Evolutionary conservation across 495 filamentous ascomycete genomes (phyloP).

Genomic region (Ascobolus immersus): DNA sequence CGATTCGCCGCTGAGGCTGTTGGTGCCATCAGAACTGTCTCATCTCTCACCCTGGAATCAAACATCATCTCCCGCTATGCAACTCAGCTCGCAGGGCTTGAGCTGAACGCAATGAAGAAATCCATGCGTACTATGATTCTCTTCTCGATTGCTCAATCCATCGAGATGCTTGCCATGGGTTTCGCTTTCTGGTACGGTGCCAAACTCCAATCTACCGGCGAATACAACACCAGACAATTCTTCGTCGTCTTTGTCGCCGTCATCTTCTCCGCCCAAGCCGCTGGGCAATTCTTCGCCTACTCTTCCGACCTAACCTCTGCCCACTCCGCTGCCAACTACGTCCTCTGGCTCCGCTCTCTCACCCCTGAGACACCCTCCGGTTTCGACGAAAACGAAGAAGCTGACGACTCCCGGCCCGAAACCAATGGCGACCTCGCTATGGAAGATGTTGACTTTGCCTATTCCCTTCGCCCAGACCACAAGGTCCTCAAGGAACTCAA

Average conservation of each 20-base stretch:
- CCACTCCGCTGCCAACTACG: constrained; percentile 22
- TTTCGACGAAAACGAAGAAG: background rate
- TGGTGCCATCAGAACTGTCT: constrained; percentile 29
- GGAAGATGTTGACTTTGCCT: constrained; percentile 30
- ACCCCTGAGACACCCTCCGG: background rate
- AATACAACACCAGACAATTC: constrained; percentile 24
- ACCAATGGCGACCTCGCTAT: constrained; percentile 25
- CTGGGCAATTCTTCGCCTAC: constrained; percentile 28
- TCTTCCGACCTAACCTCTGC: constrained; percentile 23
- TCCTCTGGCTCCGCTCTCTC: constrained; percentile 18
- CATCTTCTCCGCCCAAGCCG: constrained; percentile 29
- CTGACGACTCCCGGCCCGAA: constrained; percentile 1
- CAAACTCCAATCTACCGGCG: constrained; percentile 24
- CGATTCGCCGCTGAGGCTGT: constrained; percentile 28
- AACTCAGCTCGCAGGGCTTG: constrained; percentile 15
- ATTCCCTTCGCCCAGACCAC: constrained; percentile 31
- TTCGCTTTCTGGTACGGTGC: constrained; percentile 35
- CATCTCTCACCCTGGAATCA: constrained; percentile 22
- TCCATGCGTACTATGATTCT: constrained; percentile 10
- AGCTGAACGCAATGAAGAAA: constrained; percentile 16
- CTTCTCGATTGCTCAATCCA: constrained; percentile 15
- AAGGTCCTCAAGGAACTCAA: constrained; percentile 28
- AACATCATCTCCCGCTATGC: constrained; percentile 10
- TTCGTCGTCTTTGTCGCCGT: constrained; percentile 35
- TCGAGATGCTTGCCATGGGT: constrained; percentile 24